Base-by-base conservation (phyloP, 2,329 filamentous ascomycete species). In the Xylariaceae sp. region DNA sequence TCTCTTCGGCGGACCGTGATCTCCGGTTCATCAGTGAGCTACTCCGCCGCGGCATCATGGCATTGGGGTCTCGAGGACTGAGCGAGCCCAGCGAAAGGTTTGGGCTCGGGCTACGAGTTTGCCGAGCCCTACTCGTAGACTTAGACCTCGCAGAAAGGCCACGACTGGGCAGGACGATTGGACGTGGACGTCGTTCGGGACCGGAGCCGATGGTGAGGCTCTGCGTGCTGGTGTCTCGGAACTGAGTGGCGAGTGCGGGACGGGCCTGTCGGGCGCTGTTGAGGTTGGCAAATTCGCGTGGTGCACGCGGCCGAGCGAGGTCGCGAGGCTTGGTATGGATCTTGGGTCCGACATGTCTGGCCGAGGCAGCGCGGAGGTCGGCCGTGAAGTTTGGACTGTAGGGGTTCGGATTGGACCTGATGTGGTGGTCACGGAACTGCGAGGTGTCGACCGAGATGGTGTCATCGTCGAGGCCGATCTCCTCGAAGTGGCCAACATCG, bases 401-500 rank as follows among this genome's bases (percentile, higher is more conserved):
- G 22, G 72, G 72, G 42, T 66, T 65, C 10, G 56, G 58, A 36
- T 45, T 49, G 37, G 50, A 43, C 45, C 63, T 67, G 38, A 56
- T 39, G 35, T 59, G 56, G 12, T 55, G 37, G 29, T 58, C 49
- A 29, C 57, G 54, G 18, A 58, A 50, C 29, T 58, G 51, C 15
- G 55, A 50, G 15, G 53, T 45, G 31, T 58, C 53, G 19, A 51
- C 37, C 12, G 58, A 47, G 32, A 54, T 44, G 23, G 69, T 68
- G 41, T 88, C 80, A 48, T 84, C 80, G 39, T 88, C 82, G 19
- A 96, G 75, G 10, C 83, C 86, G 55, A 95, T 94, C 45, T 95
- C 90, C 57, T 96, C 90, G 51, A 95, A 95, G 57, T 95, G 80
- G 43, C 77, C 79, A 37, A 82, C 75, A 53, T 94, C 85, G 33